Evolutionary conservation across 2,329 filamentous ascomycete species (phyloP).

Genomic region (Pseudohalonectria lignicola): DNA sequence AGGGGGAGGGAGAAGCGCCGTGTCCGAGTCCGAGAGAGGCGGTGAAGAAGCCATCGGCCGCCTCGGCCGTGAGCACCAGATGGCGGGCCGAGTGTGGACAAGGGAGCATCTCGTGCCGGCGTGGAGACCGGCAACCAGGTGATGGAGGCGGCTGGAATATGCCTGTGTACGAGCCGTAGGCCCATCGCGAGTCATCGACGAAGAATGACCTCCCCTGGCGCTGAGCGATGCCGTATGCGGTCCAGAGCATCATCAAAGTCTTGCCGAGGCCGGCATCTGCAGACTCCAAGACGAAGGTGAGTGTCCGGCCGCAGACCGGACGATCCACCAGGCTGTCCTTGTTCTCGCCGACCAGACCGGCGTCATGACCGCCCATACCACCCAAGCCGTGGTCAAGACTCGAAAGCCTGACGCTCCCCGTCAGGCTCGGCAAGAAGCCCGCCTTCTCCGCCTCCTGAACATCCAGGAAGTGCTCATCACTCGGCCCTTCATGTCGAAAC

Average conservation of each 20-base stretch:
- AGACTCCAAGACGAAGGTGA: slow-evolving; percentile 71
- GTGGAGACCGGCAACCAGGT: slow-evolving; percentile 58
- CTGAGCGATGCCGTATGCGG: slow-evolving; percentile 68
- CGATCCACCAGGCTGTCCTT: slow-evolving; percentile 28
- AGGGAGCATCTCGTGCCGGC: slow-evolving; percentile 65
- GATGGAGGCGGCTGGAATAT: slow-evolving; percentile 60
- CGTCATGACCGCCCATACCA: too few relatives aligned
- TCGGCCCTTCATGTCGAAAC: too few relatives aligned
- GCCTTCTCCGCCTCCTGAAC: slow-evolving; percentile 57
- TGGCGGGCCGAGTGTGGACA: slow-evolving; percentile 69
- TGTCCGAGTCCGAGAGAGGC: slow-evolving; percentile 23
- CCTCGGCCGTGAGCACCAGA: slow-evolving; percentile 61
- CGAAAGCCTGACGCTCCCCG: too few relatives aligned
- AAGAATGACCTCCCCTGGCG: slow-evolving; percentile 70
- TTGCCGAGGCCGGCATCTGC: slow-evolving; percentile 67
- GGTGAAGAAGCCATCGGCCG: slow-evolving; percentile 50
- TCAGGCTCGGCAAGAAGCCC: slow-evolving; percentile 54
- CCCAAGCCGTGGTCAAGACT: too few relatives aligned
- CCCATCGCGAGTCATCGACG: slow-evolving; percentile 74
- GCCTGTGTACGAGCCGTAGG: slow-evolving; percentile 63
- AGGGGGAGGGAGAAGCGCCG: background rate
- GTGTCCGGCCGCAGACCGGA: slow-evolving; percentile 53
- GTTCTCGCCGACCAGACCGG: slow-evolving; percentile 34
- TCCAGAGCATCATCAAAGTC: slow-evolving; percentile 71
- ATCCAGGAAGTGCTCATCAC: slow-evolving; percentile 51